These are phyloP conservation scores for Trichosporon ovoides DNA, from an alignment of 1,284 basidiomycete genomes.

Conservation along the genomic window DNA sequence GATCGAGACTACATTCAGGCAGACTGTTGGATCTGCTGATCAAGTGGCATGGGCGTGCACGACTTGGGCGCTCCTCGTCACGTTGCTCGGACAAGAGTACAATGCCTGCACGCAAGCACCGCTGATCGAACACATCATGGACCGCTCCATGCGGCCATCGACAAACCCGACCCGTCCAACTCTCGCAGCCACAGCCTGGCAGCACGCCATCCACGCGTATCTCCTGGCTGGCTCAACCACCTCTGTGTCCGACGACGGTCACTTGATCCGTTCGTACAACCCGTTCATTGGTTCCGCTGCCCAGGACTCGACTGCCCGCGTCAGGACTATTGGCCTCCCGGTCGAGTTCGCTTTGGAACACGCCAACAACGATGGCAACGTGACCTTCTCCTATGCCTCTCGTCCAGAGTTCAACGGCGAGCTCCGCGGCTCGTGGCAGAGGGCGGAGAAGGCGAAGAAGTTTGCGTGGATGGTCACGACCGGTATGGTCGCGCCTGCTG, in stretches of 20 bases:
- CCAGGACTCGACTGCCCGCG: constrained; percentile 23
- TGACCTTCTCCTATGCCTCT: constrained; percentile 8
- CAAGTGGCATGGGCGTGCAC: constrained; percentile 46
- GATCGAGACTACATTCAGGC: constrained; percentile 33
- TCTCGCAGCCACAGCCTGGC: constrained; percentile 43
- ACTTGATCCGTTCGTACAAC: constrained; percentile 29
- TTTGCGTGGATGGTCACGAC: constrained; percentile 32
- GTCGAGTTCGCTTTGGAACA: constrained; percentile 24
- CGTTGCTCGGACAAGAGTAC: constrained; percentile 42
- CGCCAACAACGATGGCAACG: constrained; percentile 15
- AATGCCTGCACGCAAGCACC: constrained; percentile 26
- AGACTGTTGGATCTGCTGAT: constrained; percentile 27
- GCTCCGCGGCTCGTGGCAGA: constrained; percentile 32
- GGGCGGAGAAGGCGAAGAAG: constrained; percentile 33
- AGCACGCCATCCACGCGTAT: constrained; percentile 46
- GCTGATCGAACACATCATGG: constrained; percentile 42
- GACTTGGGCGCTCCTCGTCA: constrained; percentile 42
- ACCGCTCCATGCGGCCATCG: constrained; percentile 34
- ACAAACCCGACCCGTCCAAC: constrained; percentile 31
- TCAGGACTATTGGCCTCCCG: constrained; percentile 28
- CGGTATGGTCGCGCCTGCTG: constrained; percentile 24
- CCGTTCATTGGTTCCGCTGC: constrained; percentile 26
- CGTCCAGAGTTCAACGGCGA: constrained; percentile 18
- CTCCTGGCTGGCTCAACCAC: constrained; percentile 27
- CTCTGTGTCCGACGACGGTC: constrained; percentile 23